These are phyloP conservation scores for Cyberlindnera mrakii DNA, from an alignment of 805 yeast species.

Conservation along the genomic window DNA sequence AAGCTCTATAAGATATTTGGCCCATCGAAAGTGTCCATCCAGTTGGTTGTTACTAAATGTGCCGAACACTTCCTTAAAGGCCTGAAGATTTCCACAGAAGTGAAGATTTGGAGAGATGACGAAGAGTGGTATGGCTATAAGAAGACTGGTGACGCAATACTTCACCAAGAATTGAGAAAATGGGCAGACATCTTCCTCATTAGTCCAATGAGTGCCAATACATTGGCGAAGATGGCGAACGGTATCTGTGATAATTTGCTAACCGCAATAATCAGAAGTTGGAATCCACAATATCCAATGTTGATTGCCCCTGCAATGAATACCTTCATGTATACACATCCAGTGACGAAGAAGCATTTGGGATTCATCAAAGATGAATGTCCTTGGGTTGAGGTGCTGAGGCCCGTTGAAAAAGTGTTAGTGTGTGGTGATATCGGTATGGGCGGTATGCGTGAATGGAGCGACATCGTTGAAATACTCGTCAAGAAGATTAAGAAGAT, in stretches of 20 bases:
- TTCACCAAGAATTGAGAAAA: conserved; percentile 72
- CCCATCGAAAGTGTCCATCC: conserved; percentile 67
- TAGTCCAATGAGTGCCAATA: conserved; percentile 76
- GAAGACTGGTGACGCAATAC: conserved; percentile 64
- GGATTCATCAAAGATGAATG: conserved; percentile 58
- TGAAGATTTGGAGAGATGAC: conserved; percentile 79
- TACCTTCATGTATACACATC: conserved; percentile 76
- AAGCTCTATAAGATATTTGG: conserved; percentile 79
- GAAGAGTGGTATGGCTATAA: conserved; percentile 61
- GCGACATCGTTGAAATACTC: conserved; percentile 65
- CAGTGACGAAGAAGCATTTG: conserved; percentile 70
- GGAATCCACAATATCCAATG: conserved; percentile 73
- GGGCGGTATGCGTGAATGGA: conserved; percentile 92
- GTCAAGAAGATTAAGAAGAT: conserved; percentile 24
- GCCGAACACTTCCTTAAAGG: conserved; percentile 68
- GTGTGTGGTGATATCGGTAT: conserved; percentile 83
- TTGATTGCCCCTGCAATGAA: conserved; percentile 83
- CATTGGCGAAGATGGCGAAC: conserved; percentile 66
- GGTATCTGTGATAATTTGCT: conserved; percentile 75
- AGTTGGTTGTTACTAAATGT: conserved; percentile 72
- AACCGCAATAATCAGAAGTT: conserved; percentile 68
- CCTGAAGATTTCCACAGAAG: conserved; percentile 61
- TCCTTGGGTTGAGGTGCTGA: conserved; percentile 67
- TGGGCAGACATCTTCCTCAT: conserved; percentile 81
- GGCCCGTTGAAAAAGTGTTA: conserved; percentile 75